Percentiles rank a stretch among this genome's conserved stretches.
These are phyloP conservation scores for Aegilops umbellulata DNA, from an alignment of 176 grass and related monocot species.

Conservation along the genomic window DNA sequence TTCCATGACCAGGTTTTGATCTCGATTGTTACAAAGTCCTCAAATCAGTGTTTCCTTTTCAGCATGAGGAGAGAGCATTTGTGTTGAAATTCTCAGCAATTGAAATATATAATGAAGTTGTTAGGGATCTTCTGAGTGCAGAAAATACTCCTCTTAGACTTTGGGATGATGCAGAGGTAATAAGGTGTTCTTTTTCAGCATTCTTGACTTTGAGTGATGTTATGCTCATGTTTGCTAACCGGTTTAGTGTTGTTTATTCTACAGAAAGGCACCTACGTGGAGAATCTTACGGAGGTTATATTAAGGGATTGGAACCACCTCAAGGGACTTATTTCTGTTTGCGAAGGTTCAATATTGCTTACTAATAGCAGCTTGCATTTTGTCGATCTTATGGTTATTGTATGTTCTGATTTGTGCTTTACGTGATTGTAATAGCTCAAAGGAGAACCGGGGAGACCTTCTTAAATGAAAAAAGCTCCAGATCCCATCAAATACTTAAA, in stretches of 20 bases:
- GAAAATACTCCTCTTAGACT: slow-evolving; percentile 69
- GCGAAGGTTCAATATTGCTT: slow-evolving; percentile 71
- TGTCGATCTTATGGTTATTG: not conserved
- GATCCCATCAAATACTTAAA: slow-evolving; percentile 94
- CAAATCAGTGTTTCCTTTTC: slow-evolving; percentile 28
- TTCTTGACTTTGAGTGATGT: not conserved
- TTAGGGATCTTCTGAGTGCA: slow-evolving; percentile 82
- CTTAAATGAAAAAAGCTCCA: slow-evolving; percentile 90
- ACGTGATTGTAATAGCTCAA: slow-evolving; percentile 58
- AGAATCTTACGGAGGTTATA: slow-evolving; percentile 79
- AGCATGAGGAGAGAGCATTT: slow-evolving; percentile 98
- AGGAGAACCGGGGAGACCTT: slow-evolving; percentile 81
- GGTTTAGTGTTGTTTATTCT: slow-evolving; percentile 25
- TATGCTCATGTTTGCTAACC: slow-evolving; percentile 13
- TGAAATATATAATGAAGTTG: slow-evolving; percentile 96
- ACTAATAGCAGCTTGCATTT: slow-evolving; percentile 2
- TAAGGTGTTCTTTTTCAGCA: not conserved
- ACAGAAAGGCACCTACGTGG: slow-evolving; percentile 80
- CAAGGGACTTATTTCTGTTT: slow-evolving; percentile 76
- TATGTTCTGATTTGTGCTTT: slow-evolving; percentile 33
- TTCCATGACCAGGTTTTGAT: slow-evolving; percentile 19
- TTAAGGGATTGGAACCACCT: slow-evolving; percentile 89
- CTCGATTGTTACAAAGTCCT: not conserved
- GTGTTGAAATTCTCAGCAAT: slow-evolving; percentile 91
- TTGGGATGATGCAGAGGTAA: slow-evolving; percentile 89